Evolutionary conservation across 202 grass and related monocot species (phyloP).

Genomic region (Schoenoplectus triqueter): DNA sequence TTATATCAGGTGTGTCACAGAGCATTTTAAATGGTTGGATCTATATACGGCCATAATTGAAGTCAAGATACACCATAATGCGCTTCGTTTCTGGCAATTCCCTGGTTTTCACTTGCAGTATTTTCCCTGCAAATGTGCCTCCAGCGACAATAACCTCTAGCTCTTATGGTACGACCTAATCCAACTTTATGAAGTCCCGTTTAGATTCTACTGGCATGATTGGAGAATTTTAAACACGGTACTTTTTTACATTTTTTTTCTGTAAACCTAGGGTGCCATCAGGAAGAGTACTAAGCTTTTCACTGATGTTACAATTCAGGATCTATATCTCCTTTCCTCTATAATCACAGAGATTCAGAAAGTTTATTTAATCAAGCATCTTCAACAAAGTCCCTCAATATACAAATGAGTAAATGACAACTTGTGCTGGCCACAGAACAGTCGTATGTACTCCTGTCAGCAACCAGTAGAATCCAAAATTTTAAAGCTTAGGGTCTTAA

Average conservation of each 20-base stretch:
- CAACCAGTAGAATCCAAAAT: neutral
- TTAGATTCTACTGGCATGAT: neutral
- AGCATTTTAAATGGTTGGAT: no score
- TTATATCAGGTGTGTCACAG: no score
- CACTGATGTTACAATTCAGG: neutral
- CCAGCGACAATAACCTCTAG: no score
- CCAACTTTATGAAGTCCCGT: neutral
- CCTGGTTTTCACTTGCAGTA: no score
- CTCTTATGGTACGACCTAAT: no score
- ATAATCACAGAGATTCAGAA: neutral
- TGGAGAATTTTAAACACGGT: no score
- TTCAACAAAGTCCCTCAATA: neutral
- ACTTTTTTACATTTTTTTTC: neutral
- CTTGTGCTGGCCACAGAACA: neutral
- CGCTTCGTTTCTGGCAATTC: no score
- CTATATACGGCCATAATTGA: no score
- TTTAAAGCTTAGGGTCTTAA: neutral
- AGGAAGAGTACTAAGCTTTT: neutral
- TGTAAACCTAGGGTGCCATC: neutral
- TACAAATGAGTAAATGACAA: neutral
- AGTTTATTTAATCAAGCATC: neutral
- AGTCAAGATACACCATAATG: no score
- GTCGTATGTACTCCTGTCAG: neutral
- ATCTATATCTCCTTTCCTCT: neutral
- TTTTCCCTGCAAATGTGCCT: no score